phyloP scores from a whole-genome alignment of 352 stramenopile species.

The Pythium pyrilobum region DNA sequence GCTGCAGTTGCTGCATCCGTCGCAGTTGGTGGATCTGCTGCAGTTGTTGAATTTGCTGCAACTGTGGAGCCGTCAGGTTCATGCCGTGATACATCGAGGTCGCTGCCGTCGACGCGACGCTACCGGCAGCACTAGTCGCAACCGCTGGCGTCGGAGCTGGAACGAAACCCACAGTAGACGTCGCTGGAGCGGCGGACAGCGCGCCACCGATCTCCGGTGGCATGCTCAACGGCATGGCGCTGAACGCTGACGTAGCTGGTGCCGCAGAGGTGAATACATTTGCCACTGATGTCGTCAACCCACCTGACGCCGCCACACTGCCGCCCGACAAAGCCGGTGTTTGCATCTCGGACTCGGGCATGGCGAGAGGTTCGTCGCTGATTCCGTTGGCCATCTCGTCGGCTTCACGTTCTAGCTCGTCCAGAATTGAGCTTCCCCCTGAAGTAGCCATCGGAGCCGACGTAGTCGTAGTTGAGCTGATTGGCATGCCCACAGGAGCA shows the following conservation, averaged over 20 bases:
- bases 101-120: constrained; percentile 21
- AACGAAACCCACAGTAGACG: constrained; percentile 30
- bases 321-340: constrained; percentile 12
- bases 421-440: constrained; percentile 70
- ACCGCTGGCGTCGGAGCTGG: constrained; percentile 34
- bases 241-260: constrained; percentile 34
- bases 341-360: constrained; percentile 78
- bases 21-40: constrained; percentile 84
- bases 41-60: constrained; percentile 83
- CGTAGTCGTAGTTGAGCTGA: constrained; percentile 14
- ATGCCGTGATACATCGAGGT: constrained; percentile 70
- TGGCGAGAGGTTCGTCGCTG: constrained; percentile 74
- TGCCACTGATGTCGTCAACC: constrained; percentile 12
- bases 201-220: constrained; percentile 56
- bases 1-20: constrained; percentile 62
- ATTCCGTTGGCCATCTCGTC: constrained; percentile 85
- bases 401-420: constrained; percentile 79
- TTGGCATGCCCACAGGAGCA: neutral
- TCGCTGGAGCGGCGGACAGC: constrained; percentile 17
- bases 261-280: constrained; percentile 17
- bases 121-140: constrained; percentile 33
- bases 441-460: constrained; percentile 15
- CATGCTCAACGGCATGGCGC: constrained; percentile 61
- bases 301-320: constrained; percentile 26
- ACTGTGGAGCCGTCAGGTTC: constrained; percentile 66